Evolutionary conservation across 2,329 filamentous ascomycete species (phyloP), one percentile per base, ranked within the genome.

Genomic region (Pseudogymnoascus sp.): DNA sequence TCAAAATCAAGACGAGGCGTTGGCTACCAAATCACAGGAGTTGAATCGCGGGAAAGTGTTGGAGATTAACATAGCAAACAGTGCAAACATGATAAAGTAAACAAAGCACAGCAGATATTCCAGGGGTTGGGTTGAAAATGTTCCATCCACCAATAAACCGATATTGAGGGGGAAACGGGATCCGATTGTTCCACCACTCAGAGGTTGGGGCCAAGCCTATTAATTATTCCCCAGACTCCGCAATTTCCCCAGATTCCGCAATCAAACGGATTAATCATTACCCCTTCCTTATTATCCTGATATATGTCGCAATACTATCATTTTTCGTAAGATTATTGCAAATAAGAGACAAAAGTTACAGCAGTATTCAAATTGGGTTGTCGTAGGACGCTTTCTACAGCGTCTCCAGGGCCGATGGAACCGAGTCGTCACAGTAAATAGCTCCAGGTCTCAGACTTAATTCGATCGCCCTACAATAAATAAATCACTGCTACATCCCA

Each of bases 91-190:
- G 13, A 10, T 33, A 19, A 19, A 33, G 50, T 31, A 19, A 35
- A 56, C 16, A 56, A 35, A 56, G 10, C 21, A 56, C 21, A 21
- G 29, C 33, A 14, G 10, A 33, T 19, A 16, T 14, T 56, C 16
- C 50, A 56, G 50, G 26, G 50, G 29, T 56, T 16, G 50, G 50
- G 31, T 53, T 31, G 47, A 53, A 31, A 10, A 53, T 53, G 47
- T 53, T 53, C 26, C 47, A 53, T 53, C 47, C 47, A 53, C 47
- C 47, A 53, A 31, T 53, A 53, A 53, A 16, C 47, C 26, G n/a
- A 14, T n/a, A 35, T n/a, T 26, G 29, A n/a, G n/a, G 8, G 50
- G 29, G 11, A 21, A 21, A 56, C 50, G 50, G 47, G 50, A 56
- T 56, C 11, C n/a, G n/a, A 35, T 33, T 56, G 14, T 56, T 56